Conservation (phyloP, 2,329 filamentous ascomycete genomes). For the Plenodomus biglobosus region DNA sequence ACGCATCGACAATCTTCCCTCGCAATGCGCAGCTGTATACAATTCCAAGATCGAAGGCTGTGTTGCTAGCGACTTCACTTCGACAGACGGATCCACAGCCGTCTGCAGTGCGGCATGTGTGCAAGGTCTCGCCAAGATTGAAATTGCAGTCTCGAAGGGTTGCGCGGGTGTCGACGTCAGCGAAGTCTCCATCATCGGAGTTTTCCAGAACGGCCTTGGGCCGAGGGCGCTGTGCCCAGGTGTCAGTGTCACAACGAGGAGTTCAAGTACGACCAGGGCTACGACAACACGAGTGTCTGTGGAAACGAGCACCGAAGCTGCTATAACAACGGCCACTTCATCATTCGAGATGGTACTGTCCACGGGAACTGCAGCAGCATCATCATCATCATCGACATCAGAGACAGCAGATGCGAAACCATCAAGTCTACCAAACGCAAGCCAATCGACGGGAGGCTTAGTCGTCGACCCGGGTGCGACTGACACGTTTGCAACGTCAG, state of each 20-base stretch:
- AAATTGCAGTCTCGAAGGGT: slow-evolving; percentile 31
- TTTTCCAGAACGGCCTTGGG: slow-evolving; percentile 47
- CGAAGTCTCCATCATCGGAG: slow-evolving; percentile 46
- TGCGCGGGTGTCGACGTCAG: slow-evolving; percentile 42
- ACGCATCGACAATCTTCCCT: slow-evolving; percentile 44
- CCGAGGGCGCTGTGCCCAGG: slow-evolving; percentile 45
- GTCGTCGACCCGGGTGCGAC: slow-evolving; percentile 19
- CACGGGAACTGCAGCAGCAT: slow-evolving; percentile 4
- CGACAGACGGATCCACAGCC: slow-evolving; percentile 10
- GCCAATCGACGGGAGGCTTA: slow-evolving; percentile 11
- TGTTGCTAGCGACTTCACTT: slow-evolving; percentile 42
- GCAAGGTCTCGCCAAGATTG: slow-evolving; percentile 43
- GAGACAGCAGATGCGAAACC: slow-evolving; percentile 5
- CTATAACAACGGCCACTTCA: slow-evolving; percentile 7
- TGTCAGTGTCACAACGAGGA: slow-evolving; percentile 24
- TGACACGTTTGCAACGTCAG: slow-evolving; percentile 8
- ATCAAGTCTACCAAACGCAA: slow-evolving; percentile 9
- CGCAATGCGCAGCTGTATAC: slow-evolving; percentile 47
- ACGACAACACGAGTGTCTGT: slow-evolving; percentile 7
- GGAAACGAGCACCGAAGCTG: slow-evolving; percentile 13
- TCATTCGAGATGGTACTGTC: neutral
- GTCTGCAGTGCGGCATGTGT: slow-evolving; percentile 45
- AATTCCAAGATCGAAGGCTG: slow-evolving; percentile 46
- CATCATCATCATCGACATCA: slow-evolving; percentile 10
- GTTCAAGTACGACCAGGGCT: slow-evolving; percentile 4